Conservation (phyloP, 108 stramenopile species). For the Skeletonema marinoi region DNA sequence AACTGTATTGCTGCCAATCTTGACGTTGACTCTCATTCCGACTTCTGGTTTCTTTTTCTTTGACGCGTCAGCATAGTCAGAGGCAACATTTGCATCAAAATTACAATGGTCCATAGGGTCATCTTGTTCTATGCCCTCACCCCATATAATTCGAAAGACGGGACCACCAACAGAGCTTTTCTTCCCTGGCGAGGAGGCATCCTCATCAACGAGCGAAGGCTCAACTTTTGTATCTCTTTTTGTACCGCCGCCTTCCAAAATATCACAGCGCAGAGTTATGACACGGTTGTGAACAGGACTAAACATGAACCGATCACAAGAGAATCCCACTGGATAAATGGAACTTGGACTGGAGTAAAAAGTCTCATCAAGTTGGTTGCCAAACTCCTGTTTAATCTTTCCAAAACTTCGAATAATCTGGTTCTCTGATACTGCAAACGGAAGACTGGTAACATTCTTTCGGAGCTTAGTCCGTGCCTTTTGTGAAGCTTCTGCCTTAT, state of each 20-base stretch:
- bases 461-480: conserved; percentile 57
- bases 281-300: conserved; percentile 79
- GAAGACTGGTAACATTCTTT: conserved; percentile 58
- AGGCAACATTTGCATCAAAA: conserved; percentile 64
- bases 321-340: conserved; percentile 81
- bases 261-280: conserved; percentile 78
- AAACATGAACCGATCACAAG: conserved; percentile 83
- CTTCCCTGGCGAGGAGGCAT: background rate
- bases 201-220: conserved; percentile 19
- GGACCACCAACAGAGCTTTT: conserved; percentile 56
- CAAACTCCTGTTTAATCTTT: conserved; percentile 48
- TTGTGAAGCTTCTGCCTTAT: conserved; percentile 58
- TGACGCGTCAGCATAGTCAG: conserved; percentile 47
- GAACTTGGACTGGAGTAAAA: conserved; percentile 59
- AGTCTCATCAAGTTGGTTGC: conserved; percentile 14
- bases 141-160: conserved; percentile 85
- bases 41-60: conserved; percentile 25
- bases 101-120: conserved; percentile 46
- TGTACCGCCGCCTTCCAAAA: conserved; percentile 55
- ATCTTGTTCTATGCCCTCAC: conserved; percentile 82
- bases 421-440: conserved; percentile 52
- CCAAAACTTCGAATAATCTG: conserved; percentile 75
- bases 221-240: background rate
- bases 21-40: conserved; percentile 80
- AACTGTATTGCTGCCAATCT: conserved; percentile 65